Base-by-base conservation (phyloP, 2,329 filamentous ascomycete genomes). In the Cercospora sp. region DNA sequence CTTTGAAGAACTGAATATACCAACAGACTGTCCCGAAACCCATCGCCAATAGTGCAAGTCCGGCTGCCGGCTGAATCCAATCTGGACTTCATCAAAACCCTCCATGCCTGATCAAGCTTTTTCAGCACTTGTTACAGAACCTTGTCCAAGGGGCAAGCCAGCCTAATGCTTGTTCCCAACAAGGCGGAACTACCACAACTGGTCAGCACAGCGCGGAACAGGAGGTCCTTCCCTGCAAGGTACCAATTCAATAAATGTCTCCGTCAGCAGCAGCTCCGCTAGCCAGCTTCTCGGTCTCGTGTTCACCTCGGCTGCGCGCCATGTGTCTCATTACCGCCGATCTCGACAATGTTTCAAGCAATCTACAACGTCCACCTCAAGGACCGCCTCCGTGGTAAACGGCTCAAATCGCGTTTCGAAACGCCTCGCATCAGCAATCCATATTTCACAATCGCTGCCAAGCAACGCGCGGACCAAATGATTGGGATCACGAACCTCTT, bases 401-500 rank as follows among this genome's bases (percentile, higher is more conserved):
- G 34, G 3, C 13, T 58, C 24, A 34, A 40, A 45, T 18, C 34
- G 28, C 62, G 34, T 18, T 45, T 40, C 13, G 62, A 65, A 21
- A 18, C 28, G 37, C 21, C n/a, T 3, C 34, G 34, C 51, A 28
- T 65, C 62, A 65, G 53, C 62, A 26, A 62, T 3, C 37, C 32
- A 30, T 21, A 57, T 37, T 28, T 58, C 51, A 21, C 51, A 12
- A 53, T 63, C 1, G 43, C 30, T 8, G 32, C 45, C 18, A 53
- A 40, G 26, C 45, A 34, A 64, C 45, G 30, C 24, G 45, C 28
- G 57, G 51, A 58, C 49, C 49, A 53, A 59, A 43, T 45, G 13
- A 45, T 65, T 12, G 51, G 62, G 18, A 65, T 65, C 51, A 65
- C 62, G n/a, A 59, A 65, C n/a, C 62, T 65, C 34, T 65, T 65